Evolutionary conservation across 208 protist species (phyloP), one percentile per base, ranked within the genome.

Genomic region (Trichomonas vaginalis): DNA sequence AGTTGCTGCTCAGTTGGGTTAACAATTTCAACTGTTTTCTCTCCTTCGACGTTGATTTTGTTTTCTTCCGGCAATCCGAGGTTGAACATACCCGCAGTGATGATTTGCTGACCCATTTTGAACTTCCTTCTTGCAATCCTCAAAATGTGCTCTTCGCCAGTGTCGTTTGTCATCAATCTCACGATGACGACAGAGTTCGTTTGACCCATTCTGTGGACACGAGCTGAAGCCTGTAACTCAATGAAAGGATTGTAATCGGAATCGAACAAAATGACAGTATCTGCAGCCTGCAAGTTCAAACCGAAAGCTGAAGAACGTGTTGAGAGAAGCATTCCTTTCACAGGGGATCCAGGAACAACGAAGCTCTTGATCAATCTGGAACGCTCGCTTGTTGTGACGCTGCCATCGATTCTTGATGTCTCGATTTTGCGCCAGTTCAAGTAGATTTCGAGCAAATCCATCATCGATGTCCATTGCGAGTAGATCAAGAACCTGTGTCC

Each of bases 211-310:
- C 99, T 98, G 97, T 99, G 99, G 39, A 98, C 98, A 46, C 99
- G 97, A 96, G 99, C 99, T 97, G 99, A 98, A 12, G 99, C 99
- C 96, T 99, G 99, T 61, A 99, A 96, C 96, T 99, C 99, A 97
- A 99, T 98, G 97, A 99, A 98, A 15, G 98, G 98, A 97, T 99
- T 99, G 98, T 98, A 99, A 96, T 99, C 99, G 9, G 97, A 98
- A 97, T 99, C 99, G 97, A 99, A 99, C 45, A 99, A 96, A 96
- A 99, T 98, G 86, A 99, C 99, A 51, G 98, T 98, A 96, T 99
- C 99, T 1, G 99, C 99, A 10, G 98, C 98, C 96, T 98, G 98
- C 61, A 99, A 96, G 96, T 99, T 99, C 96, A 99, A 99, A 96
- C 99, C 99, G 14, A 99, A 97, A 92, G 99, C 99, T 95, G 99